Evolutionary conservation across 2,329 filamentous ascomycete genomes (phyloP), one percentile per base, ranked within the genome.

Genomic region (Sphaerulina vaccinii): DNA sequence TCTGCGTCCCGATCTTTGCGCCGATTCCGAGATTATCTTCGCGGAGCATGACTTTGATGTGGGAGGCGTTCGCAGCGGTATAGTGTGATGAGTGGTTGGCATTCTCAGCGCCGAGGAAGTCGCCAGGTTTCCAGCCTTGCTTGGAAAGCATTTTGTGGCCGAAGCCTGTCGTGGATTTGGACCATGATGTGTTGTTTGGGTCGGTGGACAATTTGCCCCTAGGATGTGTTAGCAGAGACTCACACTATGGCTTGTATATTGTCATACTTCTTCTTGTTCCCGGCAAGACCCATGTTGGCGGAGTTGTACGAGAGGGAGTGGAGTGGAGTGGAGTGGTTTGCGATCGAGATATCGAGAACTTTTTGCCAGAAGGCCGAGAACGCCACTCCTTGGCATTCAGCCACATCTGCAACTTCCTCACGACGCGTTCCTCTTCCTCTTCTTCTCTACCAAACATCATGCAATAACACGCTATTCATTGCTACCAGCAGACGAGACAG

Each of bases 161-260:
- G 70, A 93, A 97, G 48, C 84, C 85, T 51, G 80, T 81, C 59
- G 86, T 88, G 68, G 91, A 86, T 65, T 86, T 85, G 51, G 86
- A 85, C 93, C 93, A 99, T 79, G 82, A 84, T 41, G 89, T 96
- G 71, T 97, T 99, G 74, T 97, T 96, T 6, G 93, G 93, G 72
- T 99, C 93, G 68, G 87, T 80, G 60, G 86, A 87, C 67, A 97
- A 84, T 74, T 92, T 95, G 41, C 78, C 78, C 63, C 80, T 83
- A 52, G 47, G 21, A 9, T 16, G 16, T 9, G 3, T 9, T 5
- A 2, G 9, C n/a, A n/a, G n/a, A n/a, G n/a, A n/a, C n/a, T n/a
- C n/a, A n/a, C n/a, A n/a, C n/a, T n/a, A n/a, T n/a, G n/a, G n/a
- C n/a, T n/a, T n/a, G n/a, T n/a, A n/a, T n/a, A n/a, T n/a, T n/a